Percentiles rank a stretch among this genome's conserved stretches.
These are phyloP conservation scores for Camelina laxa DNA, from an alignment of 345 rosid species.

Conservation along the genomic window DNA sequence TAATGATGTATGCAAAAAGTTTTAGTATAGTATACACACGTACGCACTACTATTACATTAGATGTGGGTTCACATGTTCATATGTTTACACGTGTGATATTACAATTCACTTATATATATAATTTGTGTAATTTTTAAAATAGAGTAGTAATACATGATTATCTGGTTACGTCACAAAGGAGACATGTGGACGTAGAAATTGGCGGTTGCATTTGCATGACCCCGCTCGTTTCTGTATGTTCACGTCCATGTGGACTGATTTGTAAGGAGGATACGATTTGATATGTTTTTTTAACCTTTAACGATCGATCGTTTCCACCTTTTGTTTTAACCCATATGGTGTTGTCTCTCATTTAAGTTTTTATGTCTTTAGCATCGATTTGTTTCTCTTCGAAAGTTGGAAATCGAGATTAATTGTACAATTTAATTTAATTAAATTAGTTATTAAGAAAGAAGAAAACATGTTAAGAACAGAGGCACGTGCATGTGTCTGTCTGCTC, in stretches of 20 bases:
- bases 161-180: constrained; percentile 28
- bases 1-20: background rate
- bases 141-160: constrained; percentile 1
- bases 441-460: background rate
- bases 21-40: background rate
- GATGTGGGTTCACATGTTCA: background rate
- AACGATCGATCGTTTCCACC: background rate
- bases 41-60: background rate
- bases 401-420: constrained; percentile 28
- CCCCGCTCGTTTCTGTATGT: constrained; percentile 16
- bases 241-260: constrained; percentile 22
- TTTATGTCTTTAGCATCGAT: background rate
- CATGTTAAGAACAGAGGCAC: constrained; percentile 28
- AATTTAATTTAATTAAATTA: background rate
- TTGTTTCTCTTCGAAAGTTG: constrained; percentile 16
- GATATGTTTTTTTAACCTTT: background rate
- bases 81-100: constrained; percentile 10
- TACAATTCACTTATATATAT: background rate
- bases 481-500: constrained; percentile 25
- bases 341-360: background rate
- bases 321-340: background rate
- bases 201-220: constrained; percentile 36
- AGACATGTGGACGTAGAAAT: constrained; percentile 36
- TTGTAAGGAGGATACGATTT: background rate
- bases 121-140: background rate